Conservation (phyloP, 345 rosid genomes). For the Sisymbrium irio region DNA sequence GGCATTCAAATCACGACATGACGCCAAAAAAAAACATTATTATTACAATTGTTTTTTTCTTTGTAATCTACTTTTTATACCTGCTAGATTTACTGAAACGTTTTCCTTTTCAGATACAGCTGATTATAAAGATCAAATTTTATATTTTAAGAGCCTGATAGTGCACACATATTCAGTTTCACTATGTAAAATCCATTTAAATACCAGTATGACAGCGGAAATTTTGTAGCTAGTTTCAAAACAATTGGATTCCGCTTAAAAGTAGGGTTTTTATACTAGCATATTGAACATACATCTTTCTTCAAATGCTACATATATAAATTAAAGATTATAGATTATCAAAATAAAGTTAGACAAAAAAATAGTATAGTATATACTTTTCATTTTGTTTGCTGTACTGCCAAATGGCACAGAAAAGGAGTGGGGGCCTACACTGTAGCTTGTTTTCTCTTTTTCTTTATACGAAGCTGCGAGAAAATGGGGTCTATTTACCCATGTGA, state of each 20-base stretch:
- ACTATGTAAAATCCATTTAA: background rate
- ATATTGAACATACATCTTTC: background rate
- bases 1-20: constrained; percentile 25
- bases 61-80: background rate
- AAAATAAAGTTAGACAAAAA: background rate
- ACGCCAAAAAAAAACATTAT: constrained; percentile 1
- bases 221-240: background rate
- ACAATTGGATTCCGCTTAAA: background rate
- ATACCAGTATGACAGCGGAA: background rate
- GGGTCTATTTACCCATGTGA: constrained; percentile 22
- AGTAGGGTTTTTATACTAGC: background rate
- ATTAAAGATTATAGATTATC: background rate
- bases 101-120: background rate
- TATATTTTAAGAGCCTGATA: background rate
- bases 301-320: background rate
- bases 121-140: background rate
- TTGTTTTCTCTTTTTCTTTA: constrained; percentile 16
- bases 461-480: constrained; percentile 20
- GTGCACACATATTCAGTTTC: background rate
- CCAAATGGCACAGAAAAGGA: constrained; percentile 21
- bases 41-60: background rate
- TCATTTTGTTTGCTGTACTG: background rate
- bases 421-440: constrained; percentile 25
- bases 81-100: background rate
- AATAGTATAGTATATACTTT: background rate